Base-by-base conservation (phyloP, 2,329 filamentous ascomycete species). In the Metarhizium brunneum region DNA sequence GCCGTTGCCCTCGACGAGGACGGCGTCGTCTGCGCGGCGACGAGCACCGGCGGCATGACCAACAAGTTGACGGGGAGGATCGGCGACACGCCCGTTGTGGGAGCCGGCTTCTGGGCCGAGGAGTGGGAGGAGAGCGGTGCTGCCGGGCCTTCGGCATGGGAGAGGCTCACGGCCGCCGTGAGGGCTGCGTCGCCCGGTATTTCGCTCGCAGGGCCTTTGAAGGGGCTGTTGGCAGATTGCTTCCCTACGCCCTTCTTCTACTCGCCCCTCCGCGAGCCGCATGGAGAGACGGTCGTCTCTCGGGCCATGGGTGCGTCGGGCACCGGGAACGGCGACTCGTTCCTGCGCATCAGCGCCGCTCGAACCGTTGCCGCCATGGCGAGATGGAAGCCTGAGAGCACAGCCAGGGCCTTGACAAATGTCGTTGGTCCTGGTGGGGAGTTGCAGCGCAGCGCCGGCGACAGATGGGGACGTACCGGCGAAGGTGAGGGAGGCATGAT, bases 31-130 rank as follows among this genome's bases (percentile, higher is more conserved):
- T 91, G 88, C 61, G 76, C 68, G n/a, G 83, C 82, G 1, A 85
- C 82, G 2, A 84, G 79, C 64, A 85, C 82, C 0, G 91, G 91
- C 5, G 91, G 91, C 0, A 68, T 95, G 69, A 96, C 91, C 25
- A 96, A 96, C 68, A 96, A 96, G 73, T 72, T 92, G 54, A 88
- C 88, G 0, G 91, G 90, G 0, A 77, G 91, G 20, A 86, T 95
- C 59, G 91, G 91, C 0, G 91, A 96, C 66, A 96, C 91, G 11
- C 90, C 91, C 0, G 87, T 86, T 0, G 74, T 91, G 0, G 91
- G 91, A 0, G 87, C 90, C 1, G 91, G 91, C 0, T 96, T 91
- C 69, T 96, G 90, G 90, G 90, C 91, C 0, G 91, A 95, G 67
- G 82, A 91, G 62, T 95, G 90, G 90, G 14, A 32, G 3, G 53